Base-by-base conservation (phyloP, 23 red algal genomes). In the Agarophyton chilense region DNA sequence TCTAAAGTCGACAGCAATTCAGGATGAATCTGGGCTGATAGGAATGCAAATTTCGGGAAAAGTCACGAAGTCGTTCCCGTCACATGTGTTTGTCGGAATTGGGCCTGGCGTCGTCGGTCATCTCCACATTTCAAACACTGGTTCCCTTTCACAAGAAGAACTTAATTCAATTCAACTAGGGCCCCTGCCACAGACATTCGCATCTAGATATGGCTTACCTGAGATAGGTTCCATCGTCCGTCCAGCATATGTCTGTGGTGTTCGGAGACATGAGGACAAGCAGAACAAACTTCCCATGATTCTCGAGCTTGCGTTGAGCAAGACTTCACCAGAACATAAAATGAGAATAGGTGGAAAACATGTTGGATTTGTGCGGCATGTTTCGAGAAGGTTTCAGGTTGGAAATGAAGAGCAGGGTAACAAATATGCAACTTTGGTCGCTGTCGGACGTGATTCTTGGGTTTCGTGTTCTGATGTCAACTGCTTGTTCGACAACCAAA, bases 41-140 rank as follows among this genome's bases (percentile, higher is more conserved):
- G 88, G 88, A 33, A 66, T 81, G 74, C 45, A 91, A 53, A 22
- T 91, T 55, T 17, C 47, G 1, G 88, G 88, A 52, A 71, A 53
- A 34, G 72, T 94, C 2, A 63, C 44, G 22, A 54, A 63, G 46
- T 42, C 43, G 10, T 80, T 87, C 44, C 81, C 33, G 39, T 25
- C 56, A 38, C 80, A 94, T 35, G 91, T 71, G 9, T 67, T 43
- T 28, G 34, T 94, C 9, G 35, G 39, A 1, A 72, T 94, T 29
- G 81, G 46, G 29, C 61, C 49, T 10, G 72, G 73, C 19, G 42
- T 81, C 1, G 81, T 94, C 8, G 91, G 91, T 26, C 81, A 85
- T 49, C 18, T 94, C 4, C 91, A 94, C 43, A 62, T 86, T 12
- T 68, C 81, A 19, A 94, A 70, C 4, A 79, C 60, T 58, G 38